Evolutionary conservation across 345 rosid genomes (phyloP).

Genomic region (Dipteronia dyeriana): DNA sequence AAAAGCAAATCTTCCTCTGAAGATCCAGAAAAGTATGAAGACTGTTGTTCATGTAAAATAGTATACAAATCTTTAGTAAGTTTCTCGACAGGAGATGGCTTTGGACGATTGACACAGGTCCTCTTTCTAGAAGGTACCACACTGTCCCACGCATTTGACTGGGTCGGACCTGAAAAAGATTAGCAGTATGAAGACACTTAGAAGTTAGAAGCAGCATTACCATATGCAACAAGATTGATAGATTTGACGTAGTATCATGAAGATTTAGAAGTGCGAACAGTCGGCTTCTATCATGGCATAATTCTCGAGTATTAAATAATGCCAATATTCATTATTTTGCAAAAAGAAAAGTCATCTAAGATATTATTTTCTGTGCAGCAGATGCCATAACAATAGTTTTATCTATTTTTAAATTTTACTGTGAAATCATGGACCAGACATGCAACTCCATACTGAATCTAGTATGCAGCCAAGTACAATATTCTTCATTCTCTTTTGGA

Average conservation of each 20-base stretch:
- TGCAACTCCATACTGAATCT: conserved; percentile 1
- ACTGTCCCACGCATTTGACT: conserved; percentile 85
- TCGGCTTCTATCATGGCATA: conserved; percentile 1
- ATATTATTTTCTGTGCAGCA: not conserved
- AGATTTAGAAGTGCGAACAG: conserved; percentile 8
- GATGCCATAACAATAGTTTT: not conserved
- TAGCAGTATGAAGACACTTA: conserved; percentile 9
- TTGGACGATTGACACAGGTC: conserved; percentile 81
- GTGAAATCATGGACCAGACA: not conserved
- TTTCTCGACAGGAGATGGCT: conserved; percentile 87
- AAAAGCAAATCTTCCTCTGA: conserved; percentile 93
- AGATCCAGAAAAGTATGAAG: conserved; percentile 81
- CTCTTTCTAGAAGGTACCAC: conserved; percentile 89
- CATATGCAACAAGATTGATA: not conserved
- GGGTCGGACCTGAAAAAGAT: conserved; percentile 72
- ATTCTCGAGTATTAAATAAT: conserved; percentile 3
- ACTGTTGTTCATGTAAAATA: conserved; percentile 93
- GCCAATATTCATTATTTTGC: conserved; percentile 2
- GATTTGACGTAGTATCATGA: conserved; percentile 1
- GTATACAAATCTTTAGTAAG: conserved; percentile 82
- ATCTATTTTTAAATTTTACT: not conserved
- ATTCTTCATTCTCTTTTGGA: not conserved
- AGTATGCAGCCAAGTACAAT: not conserved
- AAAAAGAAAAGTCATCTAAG: not conserved
- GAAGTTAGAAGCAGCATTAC: conserved; percentile 11